phyloP scores from a whole-genome alignment of 495 filamentous ascomycete genomes.

The Neurospora terricola region DNA sequence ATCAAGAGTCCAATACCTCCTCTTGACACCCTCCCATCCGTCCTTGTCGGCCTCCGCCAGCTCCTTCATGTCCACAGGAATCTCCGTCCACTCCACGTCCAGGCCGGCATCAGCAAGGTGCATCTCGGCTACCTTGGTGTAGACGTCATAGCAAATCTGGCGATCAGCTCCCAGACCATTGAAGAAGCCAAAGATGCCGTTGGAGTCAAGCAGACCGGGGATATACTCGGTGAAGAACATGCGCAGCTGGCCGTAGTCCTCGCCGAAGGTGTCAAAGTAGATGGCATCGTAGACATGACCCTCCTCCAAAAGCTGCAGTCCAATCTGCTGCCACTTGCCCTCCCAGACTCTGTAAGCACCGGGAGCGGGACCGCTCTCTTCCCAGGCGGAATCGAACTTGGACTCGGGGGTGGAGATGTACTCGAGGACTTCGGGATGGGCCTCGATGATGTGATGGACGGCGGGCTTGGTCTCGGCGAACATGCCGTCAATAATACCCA shows the following conservation, averaged over 20 bases:
- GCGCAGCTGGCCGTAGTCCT: slow-evolving; percentile 75
- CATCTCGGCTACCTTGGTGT: slow-evolving; percentile 84
- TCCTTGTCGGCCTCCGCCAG: slow-evolving; percentile 41
- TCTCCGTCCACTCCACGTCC: slow-evolving; percentile 75
- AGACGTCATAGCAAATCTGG: slow-evolving; percentile 89
- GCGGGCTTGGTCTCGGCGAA: slow-evolving; percentile 61
- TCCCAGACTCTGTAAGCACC: slow-evolving; percentile 36
- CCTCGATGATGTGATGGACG: slow-evolving; percentile 81
- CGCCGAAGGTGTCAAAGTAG: slow-evolving; percentile 97
- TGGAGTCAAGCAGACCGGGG: slow-evolving; percentile 60
- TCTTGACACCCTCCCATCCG: slow-evolving; percentile 77
- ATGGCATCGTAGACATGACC: slow-evolving; percentile 77
- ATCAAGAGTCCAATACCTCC: slow-evolving; percentile 80
- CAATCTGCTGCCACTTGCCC: slow-evolving; percentile 77
- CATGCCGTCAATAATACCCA: slow-evolving; percentile 89
- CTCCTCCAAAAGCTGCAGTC: slow-evolving; percentile 58
- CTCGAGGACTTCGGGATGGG: slow-evolving; percentile 71
- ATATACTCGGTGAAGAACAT: slow-evolving; percentile 84
- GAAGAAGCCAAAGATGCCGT: slow-evolving; percentile 84
- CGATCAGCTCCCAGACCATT: slow-evolving; percentile 92
- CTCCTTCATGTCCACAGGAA: slow-evolving; percentile 54
- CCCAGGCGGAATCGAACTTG: slow-evolving; percentile 39
- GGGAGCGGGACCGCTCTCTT: slow-evolving; percentile 24
- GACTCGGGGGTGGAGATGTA: slow-evolving; percentile 43
- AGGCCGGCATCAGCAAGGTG: slow-evolving; percentile 86